Evolutionary conservation across 2,329 filamentous ascomycete genomes (phyloP).

Genomic region (Malbranchea zuffiana): DNA sequence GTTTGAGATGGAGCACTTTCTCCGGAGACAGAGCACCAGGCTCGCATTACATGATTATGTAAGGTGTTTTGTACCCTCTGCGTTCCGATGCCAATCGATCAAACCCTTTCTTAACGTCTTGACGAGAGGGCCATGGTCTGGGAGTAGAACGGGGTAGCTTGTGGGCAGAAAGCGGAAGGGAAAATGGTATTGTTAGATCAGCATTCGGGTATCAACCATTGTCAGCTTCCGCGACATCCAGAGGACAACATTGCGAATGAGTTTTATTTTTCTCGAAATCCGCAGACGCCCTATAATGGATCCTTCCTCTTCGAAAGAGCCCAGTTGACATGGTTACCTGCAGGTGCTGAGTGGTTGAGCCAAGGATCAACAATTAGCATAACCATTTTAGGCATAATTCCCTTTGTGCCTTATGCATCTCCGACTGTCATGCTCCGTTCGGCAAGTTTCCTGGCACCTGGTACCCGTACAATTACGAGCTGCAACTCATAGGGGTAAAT

Average conservation of each 20-base stretch:
- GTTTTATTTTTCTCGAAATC: slow-evolving; percentile 8
- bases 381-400: slow-evolving; percentile 4
- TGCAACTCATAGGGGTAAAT: slow-evolving; percentile 5
- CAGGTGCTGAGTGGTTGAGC: slow-evolving; percentile 5
- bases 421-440: slow-evolving; percentile 7
- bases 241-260: slow-evolving; percentile 4
- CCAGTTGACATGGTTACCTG: slow-evolving; percentile 11
- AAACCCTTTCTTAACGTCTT: too few relatives aligned
- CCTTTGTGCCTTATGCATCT: slow-evolving; percentile 7
- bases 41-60: too few relatives aligned
- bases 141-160: too few relatives aligned
- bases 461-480: slow-evolving; percentile 9
- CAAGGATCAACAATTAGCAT: slow-evolving; percentile 8
- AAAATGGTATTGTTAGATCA: slow-evolving; percentile 5
- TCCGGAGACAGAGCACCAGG: too few relatives aligned
- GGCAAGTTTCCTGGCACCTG: slow-evolving; percentile 8
- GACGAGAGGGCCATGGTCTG: too few relatives aligned
- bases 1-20: too few relatives aligned
- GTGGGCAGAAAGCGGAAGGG: too few relatives aligned
- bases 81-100: too few relatives aligned
- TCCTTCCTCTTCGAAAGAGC: not conserved
- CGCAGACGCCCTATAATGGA: slow-evolving; percentile 8
- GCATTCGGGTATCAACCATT: slow-evolving; percentile 7
- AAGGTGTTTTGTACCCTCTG: too few relatives aligned
- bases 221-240: slow-evolving; percentile 4